Evolutionary conservation across 768 basidiomycete genomes (phyloP).

Genomic region (Paxillus ammoniavirescens): DNA sequence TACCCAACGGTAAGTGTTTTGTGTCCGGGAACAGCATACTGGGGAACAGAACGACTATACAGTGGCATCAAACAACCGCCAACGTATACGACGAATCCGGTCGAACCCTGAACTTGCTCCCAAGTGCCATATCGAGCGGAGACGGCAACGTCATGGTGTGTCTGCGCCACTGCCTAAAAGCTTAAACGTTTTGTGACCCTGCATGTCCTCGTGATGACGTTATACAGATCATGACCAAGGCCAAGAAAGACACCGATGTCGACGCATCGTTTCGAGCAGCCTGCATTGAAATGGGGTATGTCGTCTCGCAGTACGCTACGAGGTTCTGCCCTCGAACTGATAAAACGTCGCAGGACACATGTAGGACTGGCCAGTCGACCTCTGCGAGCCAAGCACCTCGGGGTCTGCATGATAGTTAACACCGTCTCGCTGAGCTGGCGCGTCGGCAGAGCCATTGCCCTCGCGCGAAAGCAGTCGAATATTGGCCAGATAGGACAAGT

Average conservation of each 20-base stretch:
- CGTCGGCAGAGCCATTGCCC: constrained; percentile 56
- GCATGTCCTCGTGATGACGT: constrained; percentile 6
- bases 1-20: constrained; percentile 28
- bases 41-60: background rate
- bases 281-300: constrained; percentile 50
- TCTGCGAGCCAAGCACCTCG: constrained; percentile 33
- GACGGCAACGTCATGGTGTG: constrained; percentile 36
- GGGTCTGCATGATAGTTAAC: constrained; percentile 44
- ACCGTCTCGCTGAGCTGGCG: constrained; percentile 63
- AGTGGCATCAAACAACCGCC: constrained; percentile 32
- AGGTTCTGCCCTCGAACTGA: background rate
- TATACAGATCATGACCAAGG: constrained; percentile 40
- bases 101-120: constrained; percentile 30
- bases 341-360: constrained; percentile 29
- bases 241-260: constrained; percentile 41
- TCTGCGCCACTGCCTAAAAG: background rate
- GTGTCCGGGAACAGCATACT: constrained; percentile 7
- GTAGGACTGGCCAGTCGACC: constrained; percentile 46
- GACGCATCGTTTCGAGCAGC: constrained; percentile 46
- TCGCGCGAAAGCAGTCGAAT: constrained; percentile 46
- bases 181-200: constrained; percentile 3
- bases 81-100: constrained; percentile 28
- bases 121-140: constrained; percentile 35
- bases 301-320: background rate
- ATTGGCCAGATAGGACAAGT: constrained; percentile 36